A percentile compares a stretch with the other conserved stretches of the same genome.
Conservation (phyloP, 75 land plant species). For the Pinus taeda region DNA sequence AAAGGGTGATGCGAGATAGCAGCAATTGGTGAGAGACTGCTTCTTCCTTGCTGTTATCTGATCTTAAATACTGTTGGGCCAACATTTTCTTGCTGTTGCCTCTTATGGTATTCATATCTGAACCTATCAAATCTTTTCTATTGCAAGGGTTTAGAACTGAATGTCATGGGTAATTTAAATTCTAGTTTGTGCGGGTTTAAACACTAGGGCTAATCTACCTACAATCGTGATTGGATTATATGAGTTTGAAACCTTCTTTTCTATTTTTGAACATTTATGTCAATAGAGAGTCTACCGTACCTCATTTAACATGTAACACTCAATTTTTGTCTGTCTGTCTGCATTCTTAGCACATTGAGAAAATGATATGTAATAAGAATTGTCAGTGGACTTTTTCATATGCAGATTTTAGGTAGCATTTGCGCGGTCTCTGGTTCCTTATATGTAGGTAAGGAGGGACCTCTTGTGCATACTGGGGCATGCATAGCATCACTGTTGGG, state of each 20-base stretch:
- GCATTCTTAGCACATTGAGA: no score
- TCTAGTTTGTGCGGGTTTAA: neutral
- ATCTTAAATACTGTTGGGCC: neutral
- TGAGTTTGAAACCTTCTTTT: neutral
- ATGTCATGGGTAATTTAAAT: conserved; percentile 1
- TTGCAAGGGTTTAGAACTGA: neutral
- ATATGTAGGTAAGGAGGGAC: conserved; percentile 69
- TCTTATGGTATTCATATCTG: neutral
- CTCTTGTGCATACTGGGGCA: conserved; percentile 73
- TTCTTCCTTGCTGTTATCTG: no score
- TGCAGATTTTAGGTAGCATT: conserved; percentile 67
- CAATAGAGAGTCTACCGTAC: neutral
- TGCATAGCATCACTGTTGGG: conserved; percentile 71
- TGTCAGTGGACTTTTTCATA: neutral
- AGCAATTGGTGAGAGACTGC: no score
- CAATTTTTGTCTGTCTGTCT: neutral
- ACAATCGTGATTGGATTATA: neutral
- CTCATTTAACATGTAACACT: neutral
- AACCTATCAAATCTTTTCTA: neutral
- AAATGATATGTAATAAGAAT: no score
- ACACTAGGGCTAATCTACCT: no score
- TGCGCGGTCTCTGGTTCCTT: conserved; percentile 65
- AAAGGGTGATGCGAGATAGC: no score
- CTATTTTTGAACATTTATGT: neutral
- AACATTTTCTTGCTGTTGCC: neutral